A percentile compares a stretch with the other conserved stretches of the same genome.
Evolutionary conservation across 1,139 yeast species (phyloP).

Genomic region (Torulaspora globosa): DNA sequence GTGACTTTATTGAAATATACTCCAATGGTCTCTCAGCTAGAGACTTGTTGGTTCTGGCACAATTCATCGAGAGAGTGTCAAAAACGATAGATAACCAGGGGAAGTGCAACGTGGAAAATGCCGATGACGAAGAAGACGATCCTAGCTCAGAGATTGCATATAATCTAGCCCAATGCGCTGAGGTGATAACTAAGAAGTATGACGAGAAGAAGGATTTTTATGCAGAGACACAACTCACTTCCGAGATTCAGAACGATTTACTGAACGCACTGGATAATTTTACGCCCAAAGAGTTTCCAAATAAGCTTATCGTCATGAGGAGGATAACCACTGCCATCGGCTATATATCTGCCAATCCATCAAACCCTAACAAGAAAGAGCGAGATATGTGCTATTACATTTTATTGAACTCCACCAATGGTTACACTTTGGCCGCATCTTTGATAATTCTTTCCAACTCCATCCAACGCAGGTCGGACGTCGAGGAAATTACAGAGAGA

Average conservation of each 20-base stretch:
- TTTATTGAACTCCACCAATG: conserved; percentile 14
- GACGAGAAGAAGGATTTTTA: conserved; percentile 18
- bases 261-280: conserved; percentile 21
- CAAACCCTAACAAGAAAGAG: conserved; percentile 24
- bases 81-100: conserved; percentile 14
- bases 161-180: conserved; percentile 21
- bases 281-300: conserved; percentile 23
- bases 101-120: conserved; percentile 5
- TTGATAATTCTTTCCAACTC: conserved; percentile 30
- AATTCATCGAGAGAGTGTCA: conserved; percentile 16
- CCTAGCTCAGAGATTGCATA: conserved; percentile 22
- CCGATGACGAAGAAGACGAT: conserved; percentile 18
- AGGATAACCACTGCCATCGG: conserved; percentile 27
- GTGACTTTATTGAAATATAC: conserved; percentile 19
- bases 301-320: conserved; percentile 32
- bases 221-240: conserved; percentile 2
- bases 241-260: conserved; percentile 20
- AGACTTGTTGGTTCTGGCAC: conserved; percentile 17
- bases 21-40: conserved; percentile 6
- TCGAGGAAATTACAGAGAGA: conserved; percentile 14
- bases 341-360: conserved; percentile 27
- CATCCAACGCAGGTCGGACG: conserved; percentile 24
- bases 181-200: conserved; percentile 15
- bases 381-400: conserved; percentile 16
- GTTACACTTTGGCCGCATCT: conserved; percentile 29